Base-by-base conservation (phyloP, 2,329 filamentous ascomycete genomes). In the Cladosporium halotolerans region DNA sequence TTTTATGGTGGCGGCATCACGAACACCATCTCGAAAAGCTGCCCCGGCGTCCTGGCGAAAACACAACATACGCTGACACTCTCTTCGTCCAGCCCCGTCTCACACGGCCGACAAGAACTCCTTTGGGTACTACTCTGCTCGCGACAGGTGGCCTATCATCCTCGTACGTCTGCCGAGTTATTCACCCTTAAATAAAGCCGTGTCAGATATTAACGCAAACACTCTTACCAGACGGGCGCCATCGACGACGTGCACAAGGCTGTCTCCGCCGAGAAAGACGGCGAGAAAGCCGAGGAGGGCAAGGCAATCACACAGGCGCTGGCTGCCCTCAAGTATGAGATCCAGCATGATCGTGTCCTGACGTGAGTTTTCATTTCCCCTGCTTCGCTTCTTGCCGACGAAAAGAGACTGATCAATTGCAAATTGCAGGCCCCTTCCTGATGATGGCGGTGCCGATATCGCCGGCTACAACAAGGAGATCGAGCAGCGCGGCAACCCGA, bases 241-340 rank as follows among this genome's bases (percentile, higher is more conserved):
- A 93, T 99, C 65, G 92, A 99, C 68, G 92, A 97, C 70, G 79
- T 95, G n/a, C 90, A 95, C 73, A 87, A 88, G 49, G 79, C 87
- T 7, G 79, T 86, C 3, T 75, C 76, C 33, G 72, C 76, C 54
- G 75, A 76, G 49, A 76, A 79, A 34, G 82, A 89, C 48, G 71
- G 83, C 9, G 78, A 82, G 55, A 86, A 86, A 66, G 72, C 78
- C 33, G 80, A 80, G 19, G 93, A 97, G 70, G 93, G 93, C 64
- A 96, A 96, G 76, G 77, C 76, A 62, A 90, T 99, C 56, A 80
- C 95, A 40, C 83, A 87, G 66, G 80, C 86, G 60, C 78, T 99
- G 10, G 86, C 85, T 4, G 81, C 79, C 60, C 78, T 99, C 63
- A 99, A 99, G 73, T 96, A 97, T 72, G 92, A 97, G 73, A 75